Base-by-base conservation (phyloP, 352 stramenopile genomes). In the Phytophthora sp. region DNA sequence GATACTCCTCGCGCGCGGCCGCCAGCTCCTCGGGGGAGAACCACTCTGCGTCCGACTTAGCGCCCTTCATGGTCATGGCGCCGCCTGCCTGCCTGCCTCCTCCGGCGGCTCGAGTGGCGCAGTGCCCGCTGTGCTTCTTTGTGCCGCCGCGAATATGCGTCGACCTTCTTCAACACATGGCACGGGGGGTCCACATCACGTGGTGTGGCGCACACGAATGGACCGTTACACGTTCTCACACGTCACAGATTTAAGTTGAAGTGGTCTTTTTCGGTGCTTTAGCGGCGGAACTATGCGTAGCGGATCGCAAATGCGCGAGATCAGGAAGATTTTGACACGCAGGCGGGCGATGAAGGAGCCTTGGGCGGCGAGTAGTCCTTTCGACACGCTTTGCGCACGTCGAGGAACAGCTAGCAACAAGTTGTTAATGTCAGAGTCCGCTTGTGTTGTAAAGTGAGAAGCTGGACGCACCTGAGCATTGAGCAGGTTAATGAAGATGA, bases 1-100 rank as follows among this genome's bases (percentile, higher is more conserved):
- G 64, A 65, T 94, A 94, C 41, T 85, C 77, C 49, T 91, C 82
- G 35, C 84, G 84, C 35, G 84, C 82, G 30, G 72, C 69, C 68
- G 87, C 82, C 34, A 93, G 67, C 37, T 91, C 84, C 53, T 89
- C 81, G 30, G 70, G 44, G n/a, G 84, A 92, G 70, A 91, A 92
- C 71, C 84, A 90, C 35, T 90, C 81, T 54, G 31, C 48, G 31
- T 79, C 72, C 48, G 58, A 66, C 39, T 76, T 69, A 48, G 49
- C 54, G 31, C 57, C 50, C 43, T 76, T 73, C 57, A 74, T 73
- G 27, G 61, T 66, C 63, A 74, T 77, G 45, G 42, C 50, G 52
- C 39, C 28, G 42, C 51, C 41, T 59, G 44, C 46, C 59, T 54
- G 42, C 34, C 45, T 50, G 26, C 27, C 49, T 55, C n/a, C 32